Evolutionary conservation across 192 early-diverging fungal species (phyloP).

Genomic region (Phlyctochytrium bullatum): DNA sequence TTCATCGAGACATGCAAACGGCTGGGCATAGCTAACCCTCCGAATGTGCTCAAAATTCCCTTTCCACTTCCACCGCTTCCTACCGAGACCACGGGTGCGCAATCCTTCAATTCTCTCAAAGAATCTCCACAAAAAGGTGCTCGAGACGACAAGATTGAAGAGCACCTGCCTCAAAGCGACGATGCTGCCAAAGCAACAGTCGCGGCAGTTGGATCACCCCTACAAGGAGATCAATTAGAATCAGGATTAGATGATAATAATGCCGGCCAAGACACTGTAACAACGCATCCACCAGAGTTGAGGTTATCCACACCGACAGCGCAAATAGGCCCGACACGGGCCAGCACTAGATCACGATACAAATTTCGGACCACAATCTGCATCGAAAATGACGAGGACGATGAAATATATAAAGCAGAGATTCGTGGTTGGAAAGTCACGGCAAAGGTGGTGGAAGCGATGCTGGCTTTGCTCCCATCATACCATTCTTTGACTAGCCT

Average conservation of each 20-base stretch:
- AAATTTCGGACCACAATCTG: slow-evolving; percentile 43
- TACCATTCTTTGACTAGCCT: slow-evolving; percentile 31
- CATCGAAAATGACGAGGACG: slow-evolving; percentile 43
- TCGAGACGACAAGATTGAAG: neutral
- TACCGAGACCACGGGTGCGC: neutral
- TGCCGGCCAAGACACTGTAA: neutral
- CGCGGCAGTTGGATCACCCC: neutral
- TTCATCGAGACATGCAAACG: slow-evolving; percentile 36
- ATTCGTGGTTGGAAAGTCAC: slow-evolving; percentile 47
- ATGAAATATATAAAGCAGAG: slow-evolving; percentile 43
- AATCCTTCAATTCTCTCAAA: too few relatives aligned
- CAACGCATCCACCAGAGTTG: neutral
- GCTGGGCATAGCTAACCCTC: slow-evolving; percentile 16
- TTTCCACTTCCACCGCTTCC: slow-evolving; percentile 46
- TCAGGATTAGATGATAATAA: neutral
- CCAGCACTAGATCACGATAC: slow-evolving; percentile 40
- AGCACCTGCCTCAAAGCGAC: neutral
- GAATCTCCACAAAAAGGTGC: too few relatives aligned
- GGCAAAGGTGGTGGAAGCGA: slow-evolving; percentile 25
- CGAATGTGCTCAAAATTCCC: slow-evolving; percentile 33
- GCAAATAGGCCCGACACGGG: neutral
- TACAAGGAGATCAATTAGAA: neutral
- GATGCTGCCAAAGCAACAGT: neutral
- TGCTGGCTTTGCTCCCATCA: slow-evolving; percentile 20
- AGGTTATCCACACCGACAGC: neutral